phyloP scores from a whole-genome alignment of 441 rosid genomes.

The Metrosideros polymorpha region DNA sequence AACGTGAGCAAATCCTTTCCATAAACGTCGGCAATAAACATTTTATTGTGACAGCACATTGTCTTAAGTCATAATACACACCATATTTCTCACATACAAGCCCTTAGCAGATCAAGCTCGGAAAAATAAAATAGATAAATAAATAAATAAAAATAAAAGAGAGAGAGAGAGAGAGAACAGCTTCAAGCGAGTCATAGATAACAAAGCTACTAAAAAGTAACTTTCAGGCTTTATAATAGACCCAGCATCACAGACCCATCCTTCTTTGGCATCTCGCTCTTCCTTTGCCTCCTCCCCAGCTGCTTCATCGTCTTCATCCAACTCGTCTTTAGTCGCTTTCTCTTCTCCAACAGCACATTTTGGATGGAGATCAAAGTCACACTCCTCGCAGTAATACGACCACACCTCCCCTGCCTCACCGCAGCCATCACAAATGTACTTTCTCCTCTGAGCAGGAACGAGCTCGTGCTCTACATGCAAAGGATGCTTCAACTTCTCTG shows the following conservation, averaged over 20 bases:
- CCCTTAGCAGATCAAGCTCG: too few species aligned
- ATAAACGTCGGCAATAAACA: not conserved
- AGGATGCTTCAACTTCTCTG: slow-evolving; percentile 43
- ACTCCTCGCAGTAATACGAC: slow-evolving; percentile 48
- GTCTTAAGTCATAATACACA: not conserved
- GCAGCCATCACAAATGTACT: slow-evolving; percentile 41
- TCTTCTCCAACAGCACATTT: slow-evolving; percentile 35
- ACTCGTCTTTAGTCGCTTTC: not conserved
- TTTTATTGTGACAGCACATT: not conserved
- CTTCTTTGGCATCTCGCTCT: not conserved
- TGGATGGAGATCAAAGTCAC: slow-evolving; percentile 69
- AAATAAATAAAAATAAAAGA: too few species aligned
- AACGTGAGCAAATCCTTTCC: not conserved
- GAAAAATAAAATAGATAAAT: too few species aligned
- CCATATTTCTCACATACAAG: not conserved
- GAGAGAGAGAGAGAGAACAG: not conserved
- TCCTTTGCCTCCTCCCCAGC: not conserved
- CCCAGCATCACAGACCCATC: not conserved
- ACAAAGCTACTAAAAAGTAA: not conserved
- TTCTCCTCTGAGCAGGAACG: slow-evolving; percentile 19
- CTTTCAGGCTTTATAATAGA: not conserved
- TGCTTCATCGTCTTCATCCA: not conserved
- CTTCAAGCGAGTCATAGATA: not conserved
- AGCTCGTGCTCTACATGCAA: slow-evolving; percentile 65
- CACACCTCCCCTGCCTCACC: slow-evolving; percentile 26